Evolutionary conservation across 176 grass and related monocot species (phyloP), one percentile per base, ranked within the genome.

Genomic region (Hsuehochloa calcarea): DNA sequence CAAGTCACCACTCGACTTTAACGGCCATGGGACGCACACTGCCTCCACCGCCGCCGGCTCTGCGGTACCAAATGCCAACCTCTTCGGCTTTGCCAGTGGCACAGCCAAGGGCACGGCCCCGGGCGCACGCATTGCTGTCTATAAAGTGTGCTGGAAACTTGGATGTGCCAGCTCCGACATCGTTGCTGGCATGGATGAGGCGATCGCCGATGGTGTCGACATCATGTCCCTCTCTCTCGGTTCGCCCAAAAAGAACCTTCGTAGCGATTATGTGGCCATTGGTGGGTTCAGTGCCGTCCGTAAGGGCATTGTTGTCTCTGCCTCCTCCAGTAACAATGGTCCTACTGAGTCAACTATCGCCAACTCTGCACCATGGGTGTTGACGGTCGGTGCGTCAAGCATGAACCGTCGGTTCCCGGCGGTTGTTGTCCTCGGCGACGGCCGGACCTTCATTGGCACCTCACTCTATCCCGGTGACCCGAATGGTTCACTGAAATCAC

Each of bases 321-420:
- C 71, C 50, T 81, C 85, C 0, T 81, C 87, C 1, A 82, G 88
- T 11, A 86, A 90, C 19, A 31, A 19, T 0, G 93, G 93, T 4
- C 88, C 93, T 3, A 17, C 12, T 1, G 49, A 22, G 49, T 65
- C 27, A 8, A 86, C 90, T 12, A 63, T 68, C 11, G 45, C 7
- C 45, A 95, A 95, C 77, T 6, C 58, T 3, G 93, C 93, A 8
- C 93, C 93, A 8, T 95, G 90, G 93, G 29, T 90, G 64, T 17
- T 86, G 65, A 95, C 93, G 4, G 90, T 95, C 8, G 93, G 85
- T 2, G 93, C 93, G 12, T 83, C 84, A 10, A 81, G 73, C 23
- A 49, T 95, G 25, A 87, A 92, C 84, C 85, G 90, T 23, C 50
- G 10, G 17, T 92, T 94, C 73, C 87, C 72, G 0, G 84, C 82